Base-by-base conservation (phyloP, 2,329 filamentous ascomycete genomes). In the Aspergillus costaricaensis region DNA sequence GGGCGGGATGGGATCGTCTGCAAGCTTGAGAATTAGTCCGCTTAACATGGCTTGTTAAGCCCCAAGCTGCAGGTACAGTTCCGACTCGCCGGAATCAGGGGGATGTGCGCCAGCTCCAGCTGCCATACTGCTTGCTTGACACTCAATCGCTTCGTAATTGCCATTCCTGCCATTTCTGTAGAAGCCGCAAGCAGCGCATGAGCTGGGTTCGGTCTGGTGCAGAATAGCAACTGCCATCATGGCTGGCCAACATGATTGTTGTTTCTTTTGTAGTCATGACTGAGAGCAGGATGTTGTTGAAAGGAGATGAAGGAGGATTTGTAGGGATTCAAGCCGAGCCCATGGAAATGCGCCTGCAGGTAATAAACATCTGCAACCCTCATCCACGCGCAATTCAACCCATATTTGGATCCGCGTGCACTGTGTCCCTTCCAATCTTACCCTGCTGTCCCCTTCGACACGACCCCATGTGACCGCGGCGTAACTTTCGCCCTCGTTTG, bases 1-100 rank as follows among this genome's bases (percentile, higher is more conserved):
- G 25, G 25, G 43, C 27, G 39, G 52, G 36, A 27, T 43, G 38
- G 32, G 30, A 55, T 43, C 53, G 39, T 25, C 43, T 43, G 39
- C 39, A 39, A 55, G 25, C 25, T 14, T 36, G 15, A 10, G 47
- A 27, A 27, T 50, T 50, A 50, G 47, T 32, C 47, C n/a, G 30
- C 25, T 50, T 50, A 50, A 50, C 10, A 27, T 27, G 53, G 53
- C 53, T 27, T 55, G 25, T 43, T 25, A 44, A 44, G 25, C 43
- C 25, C 25, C 14, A 25, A 15, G 15, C 50, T 55, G 53, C 53
- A 55, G 53, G 53, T 55, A 55, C 53, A 41, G 53, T 15, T 32
- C 50, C 50, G 32, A 53, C 14, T 55, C 53, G 39, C 39, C 53
- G 53, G 53, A 55, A 55, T 55, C 39, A 55, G 53, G 53, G 39